Evolutionary conservation across 257 asterid species (phyloP).

Genomic region (Ilex asprella): DNA sequence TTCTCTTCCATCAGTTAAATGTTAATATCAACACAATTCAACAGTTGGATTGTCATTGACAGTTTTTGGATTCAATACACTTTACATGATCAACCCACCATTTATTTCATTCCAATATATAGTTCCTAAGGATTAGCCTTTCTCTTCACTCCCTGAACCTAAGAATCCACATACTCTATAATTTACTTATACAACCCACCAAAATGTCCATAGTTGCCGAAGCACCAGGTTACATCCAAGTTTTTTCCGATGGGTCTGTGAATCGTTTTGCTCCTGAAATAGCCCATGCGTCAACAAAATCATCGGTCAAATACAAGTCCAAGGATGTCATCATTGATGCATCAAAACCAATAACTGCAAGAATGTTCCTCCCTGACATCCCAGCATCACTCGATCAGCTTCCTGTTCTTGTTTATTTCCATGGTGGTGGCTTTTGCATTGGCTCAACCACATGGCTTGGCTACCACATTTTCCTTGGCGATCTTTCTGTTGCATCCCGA

Average conservation of each 20-base stretch:
- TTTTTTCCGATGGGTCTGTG: slow-evolving; percentile 50
- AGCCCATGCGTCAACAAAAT: slow-evolving; percentile 22
- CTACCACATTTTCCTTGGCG: slow-evolving; percentile 59
- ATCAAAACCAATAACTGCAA: slow-evolving; percentile 41
- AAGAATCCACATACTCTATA: not conserved
- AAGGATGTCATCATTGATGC: slow-evolving; percentile 50
- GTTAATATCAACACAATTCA: too few relatives aligned
- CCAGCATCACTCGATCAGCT: slow-evolving; percentile 15
- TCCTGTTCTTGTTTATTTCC: slow-evolving; percentile 64
- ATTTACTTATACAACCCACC: not conserved
- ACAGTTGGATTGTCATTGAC: too few relatives aligned
- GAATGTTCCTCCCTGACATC: slow-evolving; percentile 51
- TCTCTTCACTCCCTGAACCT: not conserved
- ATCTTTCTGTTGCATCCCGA: slow-evolving; percentile 36
- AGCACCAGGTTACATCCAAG: slow-evolving; percentile 50
- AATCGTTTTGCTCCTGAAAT: slow-evolving; percentile 36
- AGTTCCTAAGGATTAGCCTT: not conserved
- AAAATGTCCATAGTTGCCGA: slow-evolving; percentile 52
- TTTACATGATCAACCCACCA: slow-evolving; percentile 30
- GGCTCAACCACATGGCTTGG: slow-evolving; percentile 78
- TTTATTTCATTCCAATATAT: slow-evolving; percentile 7
- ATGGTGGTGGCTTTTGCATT: slow-evolving; percentile 85
- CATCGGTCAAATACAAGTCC: slow-evolving; percentile 32
- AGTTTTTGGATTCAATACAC: not conserved
- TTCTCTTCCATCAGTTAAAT: too few relatives aligned